Base-by-base conservation (phyloP, 2,329 filamentous ascomycete species). In the Aspergillus terreus region DNA sequence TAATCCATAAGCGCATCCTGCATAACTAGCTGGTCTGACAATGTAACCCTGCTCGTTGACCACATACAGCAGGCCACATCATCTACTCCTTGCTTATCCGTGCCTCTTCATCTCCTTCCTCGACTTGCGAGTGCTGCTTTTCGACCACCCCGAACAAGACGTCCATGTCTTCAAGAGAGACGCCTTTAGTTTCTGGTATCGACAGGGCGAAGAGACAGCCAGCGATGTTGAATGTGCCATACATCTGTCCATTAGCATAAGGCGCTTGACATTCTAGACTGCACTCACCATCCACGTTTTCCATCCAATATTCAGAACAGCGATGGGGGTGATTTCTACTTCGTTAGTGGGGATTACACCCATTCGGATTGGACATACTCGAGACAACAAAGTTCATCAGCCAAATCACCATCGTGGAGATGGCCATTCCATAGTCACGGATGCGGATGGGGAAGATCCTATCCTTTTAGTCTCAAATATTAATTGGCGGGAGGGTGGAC, bases 391-490 rank as follows among this genome's bases (percentile, higher is more conserved):
- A 47, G 44, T 47, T 47, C 44, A 47, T 47, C 6, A 38, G 17
- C 44, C 44, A 47, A n/a, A 38, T 47, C 11, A 47, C 30, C 44
- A 47, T 47, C 5, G 19, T 23, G 19, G 30, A 47, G 9, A 38
- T 38, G 10, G 30, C 30, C 30, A 47, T 36, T 35, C 44, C 44
- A 15, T 47, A 47, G 9, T 47, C 44, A 14, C 44, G 44, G 14
- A 47, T 47, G 14, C 44, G 44, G 32, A 47, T 47, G 15, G 44
- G 44, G 19, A 47, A 47, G 14, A 47, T 47, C 35, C 44, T 47
- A 19, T 38, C 5, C 4, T 14, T 47, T 35, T 19, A 19, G 19
- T 19, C 19, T 19, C 19, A 19, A 23, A 19, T 7, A 14, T 12
- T 6, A 17, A n/a, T 19, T 21, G 15, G 6, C 17, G 7, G 11